Percentiles rank a stretch among this genome's conserved stretches.
Evolutionary conservation across 306 rosid species (phyloP).

Genomic region (Corylus americana): DNA sequence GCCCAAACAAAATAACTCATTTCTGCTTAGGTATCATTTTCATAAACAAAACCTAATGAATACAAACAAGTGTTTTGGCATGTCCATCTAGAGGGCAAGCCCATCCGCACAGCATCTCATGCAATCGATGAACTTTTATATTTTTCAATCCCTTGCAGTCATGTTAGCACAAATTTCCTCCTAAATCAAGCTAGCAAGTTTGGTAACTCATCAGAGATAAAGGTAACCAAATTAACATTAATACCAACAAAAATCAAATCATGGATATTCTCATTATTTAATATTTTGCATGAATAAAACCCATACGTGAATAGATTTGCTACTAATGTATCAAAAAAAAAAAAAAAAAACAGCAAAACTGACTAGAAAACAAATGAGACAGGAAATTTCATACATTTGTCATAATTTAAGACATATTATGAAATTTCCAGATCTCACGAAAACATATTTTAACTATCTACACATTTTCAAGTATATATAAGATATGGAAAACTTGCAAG

Average conservation of each 20-base stretch:
- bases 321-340: no score
- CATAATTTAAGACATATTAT: background rate
- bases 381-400: background rate
- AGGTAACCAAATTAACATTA: background rate
- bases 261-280: background rate
- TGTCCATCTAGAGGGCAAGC: background rate
- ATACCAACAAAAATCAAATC: background rate
- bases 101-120: background rate
- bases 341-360: no score
- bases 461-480: background rate
- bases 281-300: background rate
- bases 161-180: background rate
- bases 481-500: background rate
- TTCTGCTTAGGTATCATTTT: slow-evolving; percentile 5
- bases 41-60: background rate
- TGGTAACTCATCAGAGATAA: background rate
- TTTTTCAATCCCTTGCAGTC: background rate
- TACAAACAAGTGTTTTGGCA: background rate
- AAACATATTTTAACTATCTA: background rate
- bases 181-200: slow-evolving; percentile 1
- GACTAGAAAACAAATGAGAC: no score
- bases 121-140: background rate
- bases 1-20: background rate
- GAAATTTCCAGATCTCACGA: background rate
- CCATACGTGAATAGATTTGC: background rate